Base-by-base conservation (phyloP, 1,284 basidiomycete species). In the Heterobasidion parviporum region DNA sequence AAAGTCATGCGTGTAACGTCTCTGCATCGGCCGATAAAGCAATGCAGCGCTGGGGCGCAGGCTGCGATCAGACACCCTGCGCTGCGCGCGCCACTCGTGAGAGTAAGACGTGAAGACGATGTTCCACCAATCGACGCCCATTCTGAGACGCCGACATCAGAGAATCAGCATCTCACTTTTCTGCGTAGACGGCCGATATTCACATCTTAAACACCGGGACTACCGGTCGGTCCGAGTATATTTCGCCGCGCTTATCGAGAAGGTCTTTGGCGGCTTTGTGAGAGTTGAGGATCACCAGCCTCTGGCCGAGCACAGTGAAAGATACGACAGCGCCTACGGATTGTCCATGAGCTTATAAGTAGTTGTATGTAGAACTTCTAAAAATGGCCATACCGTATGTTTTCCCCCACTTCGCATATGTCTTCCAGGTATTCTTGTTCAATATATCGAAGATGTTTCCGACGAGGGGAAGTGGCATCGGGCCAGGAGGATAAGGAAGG, bases 21-120 rank as follows among this genome's bases (percentile, higher is more conserved):
- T 61, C 53, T 70, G 70, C 1, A 67, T 52, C 4, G 20, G 6
- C 34, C 62, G 54, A 57, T 70, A 70, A 9, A 64, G 62, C 47
- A 66, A 63, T 18, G 71, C 65, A 0, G 64, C 64, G 8, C 59
- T 60, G 0, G 62, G 58, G 46, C 61, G 67, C 7, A 72, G 54
- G 0, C 61, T 63, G 8, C 53, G 51, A 45, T 70, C 62, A 3
- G 62, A 56, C 5, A 72, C 59, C 53, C 64, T 68, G 6, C 70
- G 60, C 45, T 66, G 61, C 2, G 56, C 50, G 33, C 61, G 63
- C 63, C 65, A 67, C 48, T 61, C 60, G n/a, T 62, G 55, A 33
- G 60, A 61, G 46, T 63, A 63, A 8, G 20, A 16, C 26, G 15
- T 18, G 6, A 53, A 15, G 3, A 16, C n/a, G n/a, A 33, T 32